A percentile compares a stretch with the other conserved stretches of the same genome.
These are phyloP conservation scores for Aspergillaceae sp. DNA, from an alignment of 2,329 filamentous ascomycete genomes.

Conservation along the genomic window DNA sequence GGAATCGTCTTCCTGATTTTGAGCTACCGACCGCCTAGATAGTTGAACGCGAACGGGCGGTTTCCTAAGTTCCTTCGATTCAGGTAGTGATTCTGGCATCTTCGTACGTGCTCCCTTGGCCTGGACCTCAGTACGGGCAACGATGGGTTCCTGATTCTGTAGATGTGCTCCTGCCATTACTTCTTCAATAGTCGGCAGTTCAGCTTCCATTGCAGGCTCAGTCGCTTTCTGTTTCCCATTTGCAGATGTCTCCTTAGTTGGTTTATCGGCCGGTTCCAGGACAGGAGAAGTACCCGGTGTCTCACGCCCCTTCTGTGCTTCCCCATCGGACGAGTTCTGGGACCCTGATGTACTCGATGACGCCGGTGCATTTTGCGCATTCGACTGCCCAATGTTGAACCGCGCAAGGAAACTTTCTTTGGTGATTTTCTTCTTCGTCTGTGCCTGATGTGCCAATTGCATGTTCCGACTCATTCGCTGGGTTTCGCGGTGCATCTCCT, in stretches of 20 bases:
- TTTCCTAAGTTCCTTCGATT: conserved; percentile 21
- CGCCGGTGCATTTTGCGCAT: conserved; percentile 14
- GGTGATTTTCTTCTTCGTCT: conserved; percentile 82
- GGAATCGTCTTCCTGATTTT: conserved; percentile 33
- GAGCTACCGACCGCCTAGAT: conserved; percentile 30
- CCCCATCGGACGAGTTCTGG: conserved; percentile 34
- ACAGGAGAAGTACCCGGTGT: conserved; percentile 65
- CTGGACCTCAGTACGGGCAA: conserved; percentile 4
- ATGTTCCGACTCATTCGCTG: conserved; percentile 83
- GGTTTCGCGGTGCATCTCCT: conserved; percentile 92
- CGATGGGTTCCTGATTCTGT: conserved; percentile 7
- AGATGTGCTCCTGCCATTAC: conserved; percentile 19
- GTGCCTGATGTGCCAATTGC: conserved; percentile 82
- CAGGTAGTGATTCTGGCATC: conserved; percentile 15
- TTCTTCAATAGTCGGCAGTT: conserved; percentile 35
- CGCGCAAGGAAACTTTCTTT: conserved; percentile 73
- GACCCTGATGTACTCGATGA: conserved; percentile 39
- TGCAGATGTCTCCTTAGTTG: background rate
- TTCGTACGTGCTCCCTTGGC: conserved; percentile 7
- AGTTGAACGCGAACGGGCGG: conserved; percentile 33
- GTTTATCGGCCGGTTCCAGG: conserved; percentile 15
- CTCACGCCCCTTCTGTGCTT: conserved; percentile 39
- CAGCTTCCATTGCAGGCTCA: conserved; percentile 16
- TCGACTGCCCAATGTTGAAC: conserved; percentile 62
- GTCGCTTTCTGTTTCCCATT: conserved; percentile 1